phyloP scores from a whole-genome alignment of 2,329 filamentous ascomycete species.

The Calonectria multiphialidica region DNA sequence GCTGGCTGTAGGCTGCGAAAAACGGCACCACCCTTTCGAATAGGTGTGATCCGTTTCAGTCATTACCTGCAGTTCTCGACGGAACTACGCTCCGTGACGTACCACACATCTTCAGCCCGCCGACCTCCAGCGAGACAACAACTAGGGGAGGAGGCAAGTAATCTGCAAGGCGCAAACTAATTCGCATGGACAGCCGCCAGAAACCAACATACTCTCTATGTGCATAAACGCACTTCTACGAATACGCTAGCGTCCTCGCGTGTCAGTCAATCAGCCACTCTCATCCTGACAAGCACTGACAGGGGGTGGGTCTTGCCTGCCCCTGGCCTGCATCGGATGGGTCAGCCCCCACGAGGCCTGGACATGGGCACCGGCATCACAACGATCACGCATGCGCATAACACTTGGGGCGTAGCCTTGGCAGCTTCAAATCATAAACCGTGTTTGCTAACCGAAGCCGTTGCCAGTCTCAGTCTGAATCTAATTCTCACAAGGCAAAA shows the following conservation, averaged over 20 bases:
- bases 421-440: slow-evolving; percentile 14
- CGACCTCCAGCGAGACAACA: background rate
- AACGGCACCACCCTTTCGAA: slow-evolving; percentile 8
- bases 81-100: slow-evolving; percentile 7
- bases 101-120: background rate
- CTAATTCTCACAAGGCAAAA: slow-evolving; percentile 4
- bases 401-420: background rate
- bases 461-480: slow-evolving; percentile 8
- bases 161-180: slow-evolving; percentile 8
- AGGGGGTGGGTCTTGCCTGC: slow-evolving; percentile 6
- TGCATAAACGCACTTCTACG: slow-evolving; percentile 6
- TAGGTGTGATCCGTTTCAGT: slow-evolving; percentile 19
- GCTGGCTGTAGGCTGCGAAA: slow-evolving; percentile 9
- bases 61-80: slow-evolving; percentile 12
- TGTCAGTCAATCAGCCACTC: slow-evolving; percentile 3
- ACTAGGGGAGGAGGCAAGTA: background rate
- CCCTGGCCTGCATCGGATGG: background rate
- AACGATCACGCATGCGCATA: slow-evolving; percentile 12
- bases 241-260: slow-evolving; percentile 1
- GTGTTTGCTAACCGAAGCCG: slow-evolving; percentile 8
- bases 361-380: slow-evolving; percentile 15
- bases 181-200: background rate
- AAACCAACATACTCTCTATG: slow-evolving; percentile 5
- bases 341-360: slow-evolving; percentile 16
- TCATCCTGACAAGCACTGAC: slow-evolving; percentile 14